These are phyloP conservation scores for Globisporangium orthogonon DNA, from an alignment of 352 stramenopile species.

Conservation along the genomic window DNA sequence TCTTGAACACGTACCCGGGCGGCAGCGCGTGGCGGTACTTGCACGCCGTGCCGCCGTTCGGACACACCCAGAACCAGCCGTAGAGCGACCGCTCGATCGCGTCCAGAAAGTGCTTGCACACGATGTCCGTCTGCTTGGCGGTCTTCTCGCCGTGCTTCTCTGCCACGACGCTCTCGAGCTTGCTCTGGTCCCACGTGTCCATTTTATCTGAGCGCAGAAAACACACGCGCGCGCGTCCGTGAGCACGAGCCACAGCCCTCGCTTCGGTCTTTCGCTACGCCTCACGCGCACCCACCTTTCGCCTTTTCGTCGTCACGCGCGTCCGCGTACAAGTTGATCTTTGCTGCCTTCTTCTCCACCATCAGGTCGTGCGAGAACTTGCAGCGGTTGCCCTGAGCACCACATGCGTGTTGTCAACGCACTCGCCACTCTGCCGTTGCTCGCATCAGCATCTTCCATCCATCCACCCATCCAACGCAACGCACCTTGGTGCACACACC, in stretches of 20 bases:
- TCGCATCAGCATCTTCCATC: neutral
- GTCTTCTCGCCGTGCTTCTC: constrained; percentile 83
- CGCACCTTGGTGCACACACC: constrained; percentile 80
- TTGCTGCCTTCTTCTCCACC: constrained; percentile 79
- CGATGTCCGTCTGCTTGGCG: constrained; percentile 82
- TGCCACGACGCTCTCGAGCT: constrained; percentile 81
- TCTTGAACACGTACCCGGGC: constrained; percentile 86
- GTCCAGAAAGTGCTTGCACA: constrained; percentile 89
- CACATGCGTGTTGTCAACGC: neutral
- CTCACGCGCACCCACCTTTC: constrained; percentile 13
- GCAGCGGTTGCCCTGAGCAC: constrained; percentile 60
- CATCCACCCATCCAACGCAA: neutral
- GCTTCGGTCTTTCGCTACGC: too few relatives aligned
- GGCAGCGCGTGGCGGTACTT: constrained; percentile 86
- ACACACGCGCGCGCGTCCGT: too few relatives aligned
- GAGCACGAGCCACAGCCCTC: neutral
- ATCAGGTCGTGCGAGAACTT: constrained; percentile 90
- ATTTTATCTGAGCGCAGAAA: constrained; percentile 47
- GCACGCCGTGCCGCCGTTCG: constrained; percentile 72
- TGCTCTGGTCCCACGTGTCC: constrained; percentile 83
- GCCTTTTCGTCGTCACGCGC: constrained; percentile 62
- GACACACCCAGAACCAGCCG: constrained; percentile 89
- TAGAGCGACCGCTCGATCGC: constrained; percentile 89
- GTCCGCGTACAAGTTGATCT: constrained; percentile 89
- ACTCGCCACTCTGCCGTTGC: neutral